These are phyloP conservation scores for Apophysomyces elegans DNA, from an alignment of 371 early-diverging fungal genomes.

Conservation along the genomic window DNA sequence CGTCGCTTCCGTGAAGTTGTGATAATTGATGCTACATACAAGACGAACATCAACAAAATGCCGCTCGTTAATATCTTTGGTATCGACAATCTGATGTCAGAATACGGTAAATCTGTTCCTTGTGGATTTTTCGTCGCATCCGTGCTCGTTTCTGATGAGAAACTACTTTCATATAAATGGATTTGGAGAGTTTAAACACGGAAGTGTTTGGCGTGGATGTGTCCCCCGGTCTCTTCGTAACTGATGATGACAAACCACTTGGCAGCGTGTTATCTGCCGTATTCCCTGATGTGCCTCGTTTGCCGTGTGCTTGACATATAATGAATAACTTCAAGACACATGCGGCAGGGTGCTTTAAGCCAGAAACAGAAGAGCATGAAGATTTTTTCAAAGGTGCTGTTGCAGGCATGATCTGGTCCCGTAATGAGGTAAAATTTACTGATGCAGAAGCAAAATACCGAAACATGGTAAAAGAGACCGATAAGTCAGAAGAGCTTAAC, in stretches of 20 bases:
- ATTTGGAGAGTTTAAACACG: background rate
- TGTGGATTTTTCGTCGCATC: background rate
- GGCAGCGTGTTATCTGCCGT: background rate
- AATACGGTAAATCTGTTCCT: background rate
- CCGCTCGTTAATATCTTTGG: constrained; percentile 52
- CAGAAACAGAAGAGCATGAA: background rate
- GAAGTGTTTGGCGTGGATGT: background rate
- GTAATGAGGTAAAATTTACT: background rate
- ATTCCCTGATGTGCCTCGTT: background rate
- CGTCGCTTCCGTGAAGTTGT: background rate
- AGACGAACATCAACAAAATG: constrained; percentile 54
- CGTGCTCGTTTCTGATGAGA: background rate
- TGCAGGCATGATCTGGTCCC: background rate
- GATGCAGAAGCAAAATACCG: background rate
- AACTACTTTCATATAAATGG: constrained; percentile 7
- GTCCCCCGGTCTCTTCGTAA: constrained; percentile 1
- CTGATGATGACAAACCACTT: constrained; percentile 9
- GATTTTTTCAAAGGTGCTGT: background rate
- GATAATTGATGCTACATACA: constrained; percentile 50
- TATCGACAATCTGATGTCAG: constrained; percentile 39
- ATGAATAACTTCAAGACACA: background rate
- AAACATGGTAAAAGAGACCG: background rate
- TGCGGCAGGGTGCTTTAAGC: background rate
- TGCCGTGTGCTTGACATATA: constrained; percentile 12
- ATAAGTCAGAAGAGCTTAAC: constrained; percentile 4